Conservation (phyloP, 805 yeast genomes). For the Monosporozyma siamensis region DNA sequence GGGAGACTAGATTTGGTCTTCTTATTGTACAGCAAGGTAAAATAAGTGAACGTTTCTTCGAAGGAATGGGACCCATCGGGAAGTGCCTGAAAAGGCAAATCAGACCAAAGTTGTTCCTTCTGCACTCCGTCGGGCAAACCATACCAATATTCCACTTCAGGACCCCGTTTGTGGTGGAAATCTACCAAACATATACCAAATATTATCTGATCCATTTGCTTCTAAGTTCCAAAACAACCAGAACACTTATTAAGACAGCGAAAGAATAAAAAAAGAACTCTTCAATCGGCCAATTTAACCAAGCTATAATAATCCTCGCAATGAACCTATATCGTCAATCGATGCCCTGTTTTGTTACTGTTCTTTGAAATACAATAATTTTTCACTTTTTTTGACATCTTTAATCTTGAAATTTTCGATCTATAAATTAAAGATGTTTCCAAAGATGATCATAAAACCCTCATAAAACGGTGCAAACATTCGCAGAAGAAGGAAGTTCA, state of each 20-base stretch:
- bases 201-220: slow-evolving; percentile 31
- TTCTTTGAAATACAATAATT: no score
- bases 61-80: slow-evolving; percentile 95
- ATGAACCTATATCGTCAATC: no score
- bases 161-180: slow-evolving; percentile 88
- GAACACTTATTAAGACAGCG: no score
- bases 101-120: slow-evolving; percentile 56
- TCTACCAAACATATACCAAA: slow-evolving; percentile 86
- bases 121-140: slow-evolving; percentile 33
- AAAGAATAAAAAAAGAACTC: no score
- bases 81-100: slow-evolving; percentile 84
- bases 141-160: slow-evolving; percentile 89
- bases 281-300: no score
- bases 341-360: no score
- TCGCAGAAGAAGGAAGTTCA: no score
- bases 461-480: neutral
- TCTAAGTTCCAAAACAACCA: neutral
- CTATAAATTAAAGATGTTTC: no score
- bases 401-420: no score
- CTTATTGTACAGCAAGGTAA: slow-evolving; percentile 70
- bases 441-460: no score
- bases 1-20: slow-evolving; percentile 28
- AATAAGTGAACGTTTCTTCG: slow-evolving; percentile 88
- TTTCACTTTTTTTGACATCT: no score
- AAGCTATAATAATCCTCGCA: no score